Percentiles rank a stretch among this genome's conserved stretches.
Conservation (phyloP, 306 rosid species). For the Vicia faba region DNA sequence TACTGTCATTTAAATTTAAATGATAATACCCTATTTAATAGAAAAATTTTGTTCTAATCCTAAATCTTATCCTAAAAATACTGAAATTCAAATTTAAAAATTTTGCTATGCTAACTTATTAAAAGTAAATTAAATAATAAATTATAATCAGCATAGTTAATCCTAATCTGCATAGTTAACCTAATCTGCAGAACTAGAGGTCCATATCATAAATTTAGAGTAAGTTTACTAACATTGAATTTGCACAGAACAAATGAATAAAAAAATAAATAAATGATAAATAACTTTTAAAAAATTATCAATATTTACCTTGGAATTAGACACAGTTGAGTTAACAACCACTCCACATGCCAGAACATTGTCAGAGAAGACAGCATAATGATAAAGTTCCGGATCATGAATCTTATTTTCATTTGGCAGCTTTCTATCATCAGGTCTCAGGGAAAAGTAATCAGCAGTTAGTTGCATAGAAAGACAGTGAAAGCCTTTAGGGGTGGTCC, state of each 20-base stretch:
- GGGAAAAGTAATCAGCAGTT: slow-evolving; percentile 76
- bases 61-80: too few relatives aligned
- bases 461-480: slow-evolving; percentile 94
- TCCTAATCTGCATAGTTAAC: too few relatives aligned
- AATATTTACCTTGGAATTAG: slow-evolving; percentile 65
- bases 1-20: too few relatives aligned
- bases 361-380: slow-evolving; percentile 95
- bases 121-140: too few relatives aligned
- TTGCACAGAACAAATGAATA: slow-evolving; percentile 1
- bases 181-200: too few relatives aligned
- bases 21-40: too few relatives aligned
- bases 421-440: slow-evolving; percentile 64
- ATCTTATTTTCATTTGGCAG: slow-evolving; percentile 62
- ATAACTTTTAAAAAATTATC: neutral
- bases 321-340: slow-evolving; percentile 87
- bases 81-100: too few relatives aligned
- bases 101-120: too few relatives aligned
- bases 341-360: slow-evolving; percentile 92
- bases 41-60: too few relatives aligned
- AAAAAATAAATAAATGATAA: slow-evolving; percentile 1
- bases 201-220: too few relatives aligned
- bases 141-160: too few relatives aligned
- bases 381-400: slow-evolving; percentile 66
- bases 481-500: slow-evolving; percentile 84
- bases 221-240: slow-evolving; percentile 11